Evolutionary conservation across 176 grass and related monocot species (phyloP).

Genomic region (Areca catechu): DNA sequence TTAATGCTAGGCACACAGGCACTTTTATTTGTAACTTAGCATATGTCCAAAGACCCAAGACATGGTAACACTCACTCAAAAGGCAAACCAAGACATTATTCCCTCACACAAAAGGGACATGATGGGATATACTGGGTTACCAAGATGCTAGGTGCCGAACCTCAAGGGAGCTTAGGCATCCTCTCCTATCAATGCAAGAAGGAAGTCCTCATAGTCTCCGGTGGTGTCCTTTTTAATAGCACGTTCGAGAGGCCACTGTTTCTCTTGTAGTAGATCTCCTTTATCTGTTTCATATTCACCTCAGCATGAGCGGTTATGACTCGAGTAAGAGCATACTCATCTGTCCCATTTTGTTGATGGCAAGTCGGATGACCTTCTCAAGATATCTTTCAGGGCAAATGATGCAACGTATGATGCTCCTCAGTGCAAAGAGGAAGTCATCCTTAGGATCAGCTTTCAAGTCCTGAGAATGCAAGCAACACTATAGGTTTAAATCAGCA

Average conservation of each 20-base stretch:
- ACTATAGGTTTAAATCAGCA: background rate
- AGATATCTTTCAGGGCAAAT: constrained; percentile 72
- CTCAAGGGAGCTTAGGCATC: constrained; percentile 6
- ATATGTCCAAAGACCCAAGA: too few species aligned
- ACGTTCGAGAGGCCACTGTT: constrained; percentile 58
- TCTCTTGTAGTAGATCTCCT: constrained; percentile 70
- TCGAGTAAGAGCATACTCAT: constrained; percentile 71
- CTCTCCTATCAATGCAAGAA: constrained; percentile 59
- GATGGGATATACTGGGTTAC: too few species aligned
- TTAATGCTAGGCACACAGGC: too few species aligned
- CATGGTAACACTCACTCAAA: too few species aligned
- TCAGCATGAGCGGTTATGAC: constrained; percentile 62
- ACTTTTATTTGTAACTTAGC: too few species aligned
- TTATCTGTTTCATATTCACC: constrained; percentile 65
- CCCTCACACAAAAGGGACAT: too few species aligned
- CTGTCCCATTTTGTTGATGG: constrained; percentile 54
- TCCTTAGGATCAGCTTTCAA: constrained; percentile 77
- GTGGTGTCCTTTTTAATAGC: constrained; percentile 65
- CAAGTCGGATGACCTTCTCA: constrained; percentile 49
- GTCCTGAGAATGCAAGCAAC: constrained; percentile 29
- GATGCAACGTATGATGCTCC: constrained; percentile 63
- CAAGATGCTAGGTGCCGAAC: too few species aligned
- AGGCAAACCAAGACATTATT: too few species aligned
- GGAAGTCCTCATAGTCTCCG: constrained; percentile 64
- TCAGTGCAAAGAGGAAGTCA: constrained; percentile 55